Base-by-base conservation (phyloP, 108 stramenopile species). In the Fragilariopsis cylindrus region DNA sequence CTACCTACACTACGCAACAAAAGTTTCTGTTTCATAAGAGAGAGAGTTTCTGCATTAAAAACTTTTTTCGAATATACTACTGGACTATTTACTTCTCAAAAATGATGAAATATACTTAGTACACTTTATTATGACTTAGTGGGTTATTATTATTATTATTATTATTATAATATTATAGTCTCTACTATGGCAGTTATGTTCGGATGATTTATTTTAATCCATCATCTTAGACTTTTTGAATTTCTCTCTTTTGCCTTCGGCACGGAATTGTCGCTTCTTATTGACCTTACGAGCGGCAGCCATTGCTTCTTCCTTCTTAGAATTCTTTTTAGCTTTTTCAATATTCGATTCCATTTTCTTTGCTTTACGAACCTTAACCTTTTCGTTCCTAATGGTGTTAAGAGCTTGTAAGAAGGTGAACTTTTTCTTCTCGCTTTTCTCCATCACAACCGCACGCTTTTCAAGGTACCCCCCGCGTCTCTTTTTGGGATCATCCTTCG, bases 401-500 rank as follows among this genome's bases (percentile, higher is more conserved):
- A 96, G 65, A 5, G 91, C 91, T 72, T 96, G 96, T 3, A 96
- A 48, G 62, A 95, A 92, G 13, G 89, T 84, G 52, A 82, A 75
- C 65, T 94, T 93, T 69, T 87, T 90, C 82, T 86, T 88, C 57
- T 94, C 93, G 18, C 80, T 88, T 40, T 81, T 72, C 8, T 94
- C 93, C 91, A 93, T 85, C 5, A 93, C 84, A 39, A 91, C 90
- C 45, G 95, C 92, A 19, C 95, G 88, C 67, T 92, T 92, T 52
- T 79, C 76, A 44, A 85, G 80, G 85, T 96, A 96, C 47, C 90
- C 90, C 77, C 93, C 88, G 39, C 77, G 76, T 62, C 84, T 87
- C 46, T 81, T 74, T 57, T 88, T 84, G 21, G 81, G 83, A 57
- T 92, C 85, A 65, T 95, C 80, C 85, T 98, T 98, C 39, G 91